Percentiles rank a stretch among this genome's conserved stretches.
phyloP scores from a whole-genome alignment of 129 eudicot genomes.

The Helianthus tuberosus region DNA sequence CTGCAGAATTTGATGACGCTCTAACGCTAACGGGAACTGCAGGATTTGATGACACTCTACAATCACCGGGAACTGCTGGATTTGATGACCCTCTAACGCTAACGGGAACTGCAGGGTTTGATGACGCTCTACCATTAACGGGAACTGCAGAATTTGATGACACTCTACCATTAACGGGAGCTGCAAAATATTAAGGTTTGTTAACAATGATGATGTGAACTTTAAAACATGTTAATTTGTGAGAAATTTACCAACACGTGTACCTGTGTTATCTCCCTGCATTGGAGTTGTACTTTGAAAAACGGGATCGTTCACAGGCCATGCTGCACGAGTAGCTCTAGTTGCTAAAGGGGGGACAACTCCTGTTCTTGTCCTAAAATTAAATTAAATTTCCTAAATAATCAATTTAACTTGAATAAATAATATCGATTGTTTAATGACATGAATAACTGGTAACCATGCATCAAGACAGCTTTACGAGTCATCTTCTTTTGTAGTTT shows the following conservation, averaged over 20 bases:
- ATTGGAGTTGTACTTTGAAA: constrained; percentile 36
- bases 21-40: constrained; percentile 11
- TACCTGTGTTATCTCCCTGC: constrained; percentile 59
- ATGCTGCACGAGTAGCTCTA: constrained; percentile 91
- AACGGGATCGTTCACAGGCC: constrained; percentile 51
- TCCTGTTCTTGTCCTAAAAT: constrained; percentile 67
- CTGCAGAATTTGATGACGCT: constrained; percentile 30
- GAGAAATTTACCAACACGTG: constrained; percentile 7
- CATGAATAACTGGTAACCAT: not conserved
- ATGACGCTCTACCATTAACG: constrained; percentile 12
- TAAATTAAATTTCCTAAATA: not conserved
- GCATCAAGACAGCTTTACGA: not conserved
- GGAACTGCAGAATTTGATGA: constrained; percentile 35
- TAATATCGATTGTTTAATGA: not conserved
- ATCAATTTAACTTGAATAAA: not conserved
- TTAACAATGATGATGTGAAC: constrained; percentile 8
- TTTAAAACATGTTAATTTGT: not conserved
- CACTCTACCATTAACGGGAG: constrained; percentile 27
- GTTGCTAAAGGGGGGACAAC: constrained; percentile 64
- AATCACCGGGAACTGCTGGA: constrained; percentile 21
- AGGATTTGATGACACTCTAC: constrained; percentile 17
- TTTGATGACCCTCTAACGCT: constrained; percentile 33
- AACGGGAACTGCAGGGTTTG: constrained; percentile 14
- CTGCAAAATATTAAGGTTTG: constrained; percentile 30
- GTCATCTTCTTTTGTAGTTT: not conserved